Evolutionary conservation across 305 asterid genomes (phyloP).

Genomic region (Fraxinus greggii): DNA sequence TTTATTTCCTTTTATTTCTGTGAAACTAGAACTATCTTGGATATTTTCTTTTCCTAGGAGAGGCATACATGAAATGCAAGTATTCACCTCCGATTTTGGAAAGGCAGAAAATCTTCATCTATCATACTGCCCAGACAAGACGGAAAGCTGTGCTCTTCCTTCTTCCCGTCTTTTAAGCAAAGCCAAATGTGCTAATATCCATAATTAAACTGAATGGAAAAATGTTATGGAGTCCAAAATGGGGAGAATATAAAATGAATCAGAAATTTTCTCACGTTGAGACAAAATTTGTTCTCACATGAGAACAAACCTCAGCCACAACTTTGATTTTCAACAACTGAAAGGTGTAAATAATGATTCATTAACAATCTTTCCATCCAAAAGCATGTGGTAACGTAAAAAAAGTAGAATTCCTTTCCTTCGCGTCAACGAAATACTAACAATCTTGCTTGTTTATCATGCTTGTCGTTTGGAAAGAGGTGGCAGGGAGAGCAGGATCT

Average conservation of each 20-base stretch:
- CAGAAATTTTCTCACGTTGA: conserved; percentile 1
- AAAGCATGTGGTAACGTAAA: neutral
- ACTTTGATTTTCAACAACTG: conserved; percentile 13
- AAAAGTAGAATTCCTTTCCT: neutral
- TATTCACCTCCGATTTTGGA: neutral
- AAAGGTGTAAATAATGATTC: conserved; percentile 7
- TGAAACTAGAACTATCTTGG: neutral
- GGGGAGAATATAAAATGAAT: conserved; percentile 1
- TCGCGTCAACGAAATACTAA: conserved; percentile 2
- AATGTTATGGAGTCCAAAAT: conserved; percentile 14
- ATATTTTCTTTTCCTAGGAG: neutral
- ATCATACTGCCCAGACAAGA: neutral
- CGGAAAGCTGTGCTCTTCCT: neutral
- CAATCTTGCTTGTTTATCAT: conserved; percentile 26
- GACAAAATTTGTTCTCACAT: conserved; percentile 4
- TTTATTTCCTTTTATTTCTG: neutral
- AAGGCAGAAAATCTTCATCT: neutral
- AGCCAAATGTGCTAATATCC: neutral
- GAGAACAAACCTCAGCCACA: conserved; percentile 15
- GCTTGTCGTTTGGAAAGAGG: conserved; percentile 59
- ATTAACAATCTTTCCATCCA: conserved; percentile 15
- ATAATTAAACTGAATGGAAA: conserved; percentile 1
- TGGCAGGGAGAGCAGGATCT: conserved; percentile 58
- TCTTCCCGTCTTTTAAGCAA: neutral
- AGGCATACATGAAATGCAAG: neutral